Percentiles rank a stretch among this genome's conserved stretches.
phyloP scores from a whole-genome alignment of 2,329 filamentous ascomycete species.

The Xylariaceae sp. region DNA sequence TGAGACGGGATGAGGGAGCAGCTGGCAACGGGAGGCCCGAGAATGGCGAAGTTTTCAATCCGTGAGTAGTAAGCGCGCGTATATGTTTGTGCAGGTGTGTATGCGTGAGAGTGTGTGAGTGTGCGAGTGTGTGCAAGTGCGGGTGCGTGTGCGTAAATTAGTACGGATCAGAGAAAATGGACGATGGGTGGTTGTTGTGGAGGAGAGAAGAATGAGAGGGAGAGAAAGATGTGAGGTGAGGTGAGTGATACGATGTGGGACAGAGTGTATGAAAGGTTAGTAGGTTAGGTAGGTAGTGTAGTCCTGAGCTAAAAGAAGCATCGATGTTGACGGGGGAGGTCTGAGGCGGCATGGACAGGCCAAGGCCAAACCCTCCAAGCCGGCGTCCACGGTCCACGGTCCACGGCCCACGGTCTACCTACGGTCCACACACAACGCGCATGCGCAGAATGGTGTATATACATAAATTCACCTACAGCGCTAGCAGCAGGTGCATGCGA shows the following conservation, averaged over 20 bases:
- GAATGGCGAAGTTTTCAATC: too few relatives aligned
- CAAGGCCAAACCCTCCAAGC: slow-evolving; percentile 25
- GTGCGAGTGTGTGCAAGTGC: too few relatives aligned
- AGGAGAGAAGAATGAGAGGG: slow-evolving; percentile 16
- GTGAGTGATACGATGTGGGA: slow-evolving; percentile 20
- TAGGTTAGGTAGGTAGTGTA: slow-evolving; percentile 12
- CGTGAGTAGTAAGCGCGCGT: slow-evolving; percentile 3
- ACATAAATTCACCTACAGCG: too few relatives aligned
- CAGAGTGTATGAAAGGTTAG: slow-evolving; percentile 16
- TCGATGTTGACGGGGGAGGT: slow-evolving; percentile 28
- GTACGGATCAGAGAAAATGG: too few relatives aligned
- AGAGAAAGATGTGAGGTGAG: slow-evolving; percentile 10
- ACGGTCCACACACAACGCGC: slow-evolving; percentile 15
- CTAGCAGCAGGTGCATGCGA: too few relatives aligned
- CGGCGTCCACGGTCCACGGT: slow-evolving; percentile 29
- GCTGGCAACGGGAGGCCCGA: too few relatives aligned
- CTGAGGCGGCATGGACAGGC: slow-evolving; percentile 31
- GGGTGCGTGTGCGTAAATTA: too few relatives aligned
- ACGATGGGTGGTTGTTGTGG: too few relatives aligned
- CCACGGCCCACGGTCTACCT: slow-evolving; percentile 23
- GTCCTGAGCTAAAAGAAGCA: slow-evolving; percentile 30
- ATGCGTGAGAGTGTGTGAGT: neutral
- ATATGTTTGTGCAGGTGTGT: neutral
- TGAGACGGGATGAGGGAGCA: too few relatives aligned
- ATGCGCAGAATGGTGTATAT: slow-evolving; percentile 13